Conservation (phyloP, 1,139 yeast genomes). For the Blastobotrys serpentis region DNA sequence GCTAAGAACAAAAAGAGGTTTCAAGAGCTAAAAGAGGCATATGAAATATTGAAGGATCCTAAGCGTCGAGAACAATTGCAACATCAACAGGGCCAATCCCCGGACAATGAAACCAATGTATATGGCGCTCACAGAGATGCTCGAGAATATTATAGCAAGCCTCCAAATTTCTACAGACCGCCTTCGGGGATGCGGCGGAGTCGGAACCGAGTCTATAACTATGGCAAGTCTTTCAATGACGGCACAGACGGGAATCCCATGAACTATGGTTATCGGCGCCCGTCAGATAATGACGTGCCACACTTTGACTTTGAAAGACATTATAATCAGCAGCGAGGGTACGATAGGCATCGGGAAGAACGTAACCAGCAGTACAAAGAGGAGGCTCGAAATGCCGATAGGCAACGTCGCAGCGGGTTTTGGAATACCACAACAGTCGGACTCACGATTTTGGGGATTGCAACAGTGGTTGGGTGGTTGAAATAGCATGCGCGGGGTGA, state of each 20-base stretch:
- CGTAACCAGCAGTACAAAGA: constrained; percentile 20
- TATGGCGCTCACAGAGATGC: constrained; percentile 13
- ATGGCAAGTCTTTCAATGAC: constrained; percentile 20
- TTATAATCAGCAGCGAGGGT: constrained; percentile 56
- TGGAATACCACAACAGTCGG: constrained; percentile 13
- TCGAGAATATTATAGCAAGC: constrained; percentile 7
- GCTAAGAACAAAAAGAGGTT: constrained; percentile 50
- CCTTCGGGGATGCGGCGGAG: constrained; percentile 14
- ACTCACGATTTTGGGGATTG: constrained; percentile 8
- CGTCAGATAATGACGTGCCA: constrained; percentile 64
- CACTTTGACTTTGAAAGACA: constrained; percentile 74
- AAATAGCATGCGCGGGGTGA: no score
- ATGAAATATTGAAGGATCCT: constrained; percentile 61
- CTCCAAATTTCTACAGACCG: constrained; percentile 2
- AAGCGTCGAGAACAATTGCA: constrained; percentile 43
- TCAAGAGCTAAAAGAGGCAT: constrained; percentile 63
- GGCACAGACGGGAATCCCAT: constrained; percentile 19
- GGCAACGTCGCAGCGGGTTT: constrained; percentile 10
- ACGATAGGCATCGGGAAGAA: constrained; percentile 47
- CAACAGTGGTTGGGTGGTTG: neutral
- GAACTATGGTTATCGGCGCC: constrained; percentile 25
- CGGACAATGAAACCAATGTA: constrained; percentile 3
- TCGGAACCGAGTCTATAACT: constrained; percentile 22
- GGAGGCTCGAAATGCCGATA: constrained; percentile 14
- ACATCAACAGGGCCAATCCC: constrained; percentile 7